Base-by-base conservation (phyloP, 2,329 filamentous ascomycete species). In the Dactylellina drechsleri region DNA sequence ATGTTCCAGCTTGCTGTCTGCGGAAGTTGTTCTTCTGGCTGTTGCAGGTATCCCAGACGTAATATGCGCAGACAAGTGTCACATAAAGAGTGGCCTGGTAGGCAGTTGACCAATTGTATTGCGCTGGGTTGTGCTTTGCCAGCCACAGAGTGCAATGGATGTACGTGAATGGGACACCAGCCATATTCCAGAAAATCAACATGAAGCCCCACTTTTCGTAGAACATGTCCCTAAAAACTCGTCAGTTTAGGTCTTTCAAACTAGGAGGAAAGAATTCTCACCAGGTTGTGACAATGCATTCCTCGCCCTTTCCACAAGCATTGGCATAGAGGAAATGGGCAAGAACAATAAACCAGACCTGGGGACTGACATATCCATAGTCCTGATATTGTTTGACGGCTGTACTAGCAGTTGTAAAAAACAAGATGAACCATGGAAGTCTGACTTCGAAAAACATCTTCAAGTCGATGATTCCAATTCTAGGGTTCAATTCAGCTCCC, bases 171-270 rank as follows among this genome's bases (percentile, higher is more conserved):
- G 93, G 93, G 26, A 97, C 93, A 78, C 93, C 93, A 54, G 93
- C 92, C 81, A 97, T 85, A 83, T 97, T 97, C 93, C 93, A 97
- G 87, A 97, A 97, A 82, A 96, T 96, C 78, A 97, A 87, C 93
- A 97, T 97, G 85, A 97, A 97, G 61, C 93, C 93, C 88, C 92
- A 93, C 84, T 97, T 97, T 85, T 97, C 93, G 80, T 92, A 94
- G 85, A 96, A 96, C 90, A 97, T 96, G 80, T 97, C 93, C 90
- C 87, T 88, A 62, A 10, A 58, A 13, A 41, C 13, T 16, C 16
- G 20, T 45, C 26, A 40, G 64, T 18, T 23, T 31, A 45, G 52
- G 28, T 40, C 40, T 26, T 10, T 10, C 6, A 15, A 20, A 23
- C 7, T 28, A 1, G 5, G 0, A 5, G 6, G 41, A 3, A 31